Evolutionary conservation across 2,329 filamentous ascomycete genomes (phyloP), one percentile per base, ranked within the genome.

Genomic region (Elsinoe necatrix): DNA sequence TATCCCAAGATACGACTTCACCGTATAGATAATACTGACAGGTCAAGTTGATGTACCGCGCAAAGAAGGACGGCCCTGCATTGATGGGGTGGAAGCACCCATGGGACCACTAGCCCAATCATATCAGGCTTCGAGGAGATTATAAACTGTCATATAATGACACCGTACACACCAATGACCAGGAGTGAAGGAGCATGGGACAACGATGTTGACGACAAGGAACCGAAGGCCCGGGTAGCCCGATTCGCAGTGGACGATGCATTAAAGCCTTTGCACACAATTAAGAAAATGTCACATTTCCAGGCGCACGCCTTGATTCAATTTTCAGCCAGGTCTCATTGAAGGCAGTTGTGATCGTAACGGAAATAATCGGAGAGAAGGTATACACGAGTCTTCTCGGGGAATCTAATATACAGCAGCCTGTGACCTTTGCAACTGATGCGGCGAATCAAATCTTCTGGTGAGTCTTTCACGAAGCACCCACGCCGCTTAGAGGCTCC

Each of bases 81-180:
- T 77, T 97, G 62, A 71, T 98, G 66, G 93, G 93, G 71, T 89
- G 84, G 86, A 96, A 90, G 77, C 93, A 97, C 74, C 93, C 90
- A 63, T 96, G 90, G 89, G 91, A 96, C 65, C 90, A 95, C 75
- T 95, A 77, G 80, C 73, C 47, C 48, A 39, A 14, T 20, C 31
- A 16, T n/a, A 20, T 4, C 9, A n/a, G 21, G 20, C 23, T 21
- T 27, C 3, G 41, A n/a, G 23, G 41, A 42, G 9, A 11, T 9
- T 8, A 42, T 21, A 20, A 16, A 16, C 8, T 11, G n/a, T n/a
- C n/a, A n/a, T n/a, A n/a, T n/a, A n/a, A n/a, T n/a, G n/a, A n/a
- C n/a, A n/a, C n/a, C n/a, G n/a, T n/a, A n/a, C n/a, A n/a, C n/a
- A n/a, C n/a, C n/a, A n/a, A n/a, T n/a, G n/a, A n/a, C n/a, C n/a